Base-by-base conservation (phyloP, 2,329 filamentous ascomycete genomes). In the Salinomyces thailandicus region DNA sequence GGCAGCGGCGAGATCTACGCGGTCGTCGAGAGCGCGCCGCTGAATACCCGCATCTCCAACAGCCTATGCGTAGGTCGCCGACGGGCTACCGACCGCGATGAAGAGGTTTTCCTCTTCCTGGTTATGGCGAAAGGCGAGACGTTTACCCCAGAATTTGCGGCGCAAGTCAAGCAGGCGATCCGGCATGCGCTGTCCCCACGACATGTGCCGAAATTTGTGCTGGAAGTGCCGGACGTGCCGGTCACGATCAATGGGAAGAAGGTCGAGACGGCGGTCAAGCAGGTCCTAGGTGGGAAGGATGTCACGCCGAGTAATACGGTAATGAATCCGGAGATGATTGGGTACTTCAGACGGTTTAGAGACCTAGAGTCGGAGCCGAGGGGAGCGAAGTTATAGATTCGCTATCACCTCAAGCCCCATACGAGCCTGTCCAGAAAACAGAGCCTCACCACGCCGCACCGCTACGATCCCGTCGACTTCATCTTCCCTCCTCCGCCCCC, bases 241-340 rank as follows among this genome's bases (percentile, higher is more conserved):
- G 57, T 61, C 14, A 67, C 64, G 7, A 61, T 69, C 28, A 67
- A 68, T 38, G 64, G 65, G 5, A 68, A 68, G 49, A 68, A 67
- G 41, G 61, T 67, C 18, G 60, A 63, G 55, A 61, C 56, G 33
- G 58, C 54, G 19, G 61, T 70, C 27, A 69, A 62, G 55, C 53
- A 60, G 42, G 58, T 59, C 14, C 56, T 61, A 13, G 55, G 45
- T 41, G 64, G 65, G 7, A 55, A 48, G 17, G 56, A 54, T 36
- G 60, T 61, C 41, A 57, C 45, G 33, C 46, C 56, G 7, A 61
- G 55, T 36, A 56, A 57, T 6, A 65, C 62, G 5, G 57, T 65
- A 7, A 43, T 50, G 27, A 67, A 67, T 47, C 63, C 62, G 5
- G 52, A 50, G 11, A 50, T 51, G 38, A 51, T 64, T 24, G 45